Evolutionary conservation across 768 basidiomycete genomes (phyloP).

Genomic region (Crucibulum laeve): DNA sequence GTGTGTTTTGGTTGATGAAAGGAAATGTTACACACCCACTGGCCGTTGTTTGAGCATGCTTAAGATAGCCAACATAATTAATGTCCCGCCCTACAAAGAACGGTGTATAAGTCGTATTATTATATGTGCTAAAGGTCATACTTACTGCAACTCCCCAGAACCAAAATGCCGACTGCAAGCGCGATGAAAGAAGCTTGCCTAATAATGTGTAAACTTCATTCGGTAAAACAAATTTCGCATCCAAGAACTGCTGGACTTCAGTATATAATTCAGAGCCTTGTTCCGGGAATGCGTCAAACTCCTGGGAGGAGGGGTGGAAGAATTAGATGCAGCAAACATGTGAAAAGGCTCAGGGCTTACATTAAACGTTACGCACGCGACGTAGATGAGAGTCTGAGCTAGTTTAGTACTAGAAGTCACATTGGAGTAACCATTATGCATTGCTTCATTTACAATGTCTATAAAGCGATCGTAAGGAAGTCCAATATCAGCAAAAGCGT

Average conservation of each 20-base stretch:
- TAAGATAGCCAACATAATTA: background rate
- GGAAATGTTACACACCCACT: background rate
- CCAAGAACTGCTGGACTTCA: background rate
- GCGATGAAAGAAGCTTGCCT: background rate
- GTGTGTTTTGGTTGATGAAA: background rate
- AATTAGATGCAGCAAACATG: background rate
- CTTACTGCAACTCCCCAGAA: conserved; percentile 3
- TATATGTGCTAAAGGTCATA: too few relatives aligned
- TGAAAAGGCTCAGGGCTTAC: background rate
- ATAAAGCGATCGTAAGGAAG: background rate
- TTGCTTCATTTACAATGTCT: background rate
- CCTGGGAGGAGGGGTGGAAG: background rate
- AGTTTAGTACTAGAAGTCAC: background rate
- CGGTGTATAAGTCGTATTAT: background rate
- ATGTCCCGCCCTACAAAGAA: background rate
- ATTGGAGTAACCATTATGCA: background rate
- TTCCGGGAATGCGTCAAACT: background rate
- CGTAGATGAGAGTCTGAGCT: background rate
- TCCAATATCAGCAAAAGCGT: background rate
- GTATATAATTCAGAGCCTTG: background rate
- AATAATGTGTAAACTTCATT: background rate
- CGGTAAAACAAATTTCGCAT: background rate
- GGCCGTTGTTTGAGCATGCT: background rate
- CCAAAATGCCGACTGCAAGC: conserved; percentile 2
- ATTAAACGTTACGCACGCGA: background rate